A percentile compares a stretch with the other conserved stretches of the same genome.
Conservation (phyloP, 352 stramenopile species). For the Chrysophaeum taylorii region DNA sequence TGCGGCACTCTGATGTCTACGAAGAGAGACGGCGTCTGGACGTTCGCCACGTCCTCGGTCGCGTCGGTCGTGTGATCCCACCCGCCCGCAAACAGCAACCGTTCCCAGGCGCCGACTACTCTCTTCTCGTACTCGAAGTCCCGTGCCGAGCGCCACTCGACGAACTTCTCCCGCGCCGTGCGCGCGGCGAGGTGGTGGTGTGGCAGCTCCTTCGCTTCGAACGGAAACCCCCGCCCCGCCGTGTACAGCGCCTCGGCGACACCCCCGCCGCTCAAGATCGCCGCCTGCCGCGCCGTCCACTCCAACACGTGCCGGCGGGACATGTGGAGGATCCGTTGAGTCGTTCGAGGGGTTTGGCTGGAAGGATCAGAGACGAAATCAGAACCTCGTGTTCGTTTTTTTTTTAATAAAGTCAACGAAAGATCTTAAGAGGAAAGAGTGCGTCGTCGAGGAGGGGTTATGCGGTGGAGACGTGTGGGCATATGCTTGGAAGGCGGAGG, state of each 20-base stretch:
- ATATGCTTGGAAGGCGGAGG: too few species aligned
- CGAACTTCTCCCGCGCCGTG: too few species aligned
- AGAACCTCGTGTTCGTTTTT: too few species aligned
- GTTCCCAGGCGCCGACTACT: conserved; percentile 38
- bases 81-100: conserved; percentile 39
- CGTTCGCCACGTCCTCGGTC: conserved; percentile 42
- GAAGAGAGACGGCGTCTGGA: conserved; percentile 46
- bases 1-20: conserved; percentile 47
- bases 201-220: conserved; percentile 36
- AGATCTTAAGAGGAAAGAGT: too few species aligned
- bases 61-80: conserved; percentile 40
- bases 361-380: too few species aligned
- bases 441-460: too few species aligned
- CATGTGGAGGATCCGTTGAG: too few species aligned
- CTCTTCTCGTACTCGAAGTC: background rate
- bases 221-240: conserved; percentile 38
- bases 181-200: conserved; percentile 37
- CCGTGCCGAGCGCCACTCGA: conserved; percentile 12
- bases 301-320: too few species aligned
- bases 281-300: conserved; percentile 43
- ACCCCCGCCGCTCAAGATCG: conserved; percentile 37
- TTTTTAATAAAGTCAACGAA: too few species aligned
- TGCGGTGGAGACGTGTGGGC: too few species aligned
- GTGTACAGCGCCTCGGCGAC: conserved; percentile 36
- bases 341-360: too few species aligned